A percentile compares a stretch with the other conserved stretches of the same genome.
Conservation (phyloP, 2,329 filamentous ascomycete species). For the Fragosphaeria purpurea region DNA sequence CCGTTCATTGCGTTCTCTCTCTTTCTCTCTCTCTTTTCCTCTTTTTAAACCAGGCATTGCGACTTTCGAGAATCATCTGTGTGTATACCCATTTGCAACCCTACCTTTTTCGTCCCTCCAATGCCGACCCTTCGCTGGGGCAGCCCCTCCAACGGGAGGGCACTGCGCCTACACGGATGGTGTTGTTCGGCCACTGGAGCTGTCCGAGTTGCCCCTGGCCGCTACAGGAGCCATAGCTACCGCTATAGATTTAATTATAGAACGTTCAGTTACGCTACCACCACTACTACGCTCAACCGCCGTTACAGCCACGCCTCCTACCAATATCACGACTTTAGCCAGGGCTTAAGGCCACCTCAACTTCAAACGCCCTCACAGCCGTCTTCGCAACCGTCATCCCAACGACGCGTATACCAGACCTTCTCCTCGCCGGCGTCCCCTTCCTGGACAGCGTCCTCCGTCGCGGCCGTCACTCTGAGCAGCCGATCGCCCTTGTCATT, state of each 20-base stretch:
- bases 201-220: constrained; percentile 2
- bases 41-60: background rate
- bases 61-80: background rate
- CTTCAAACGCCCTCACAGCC: constrained; percentile 15
- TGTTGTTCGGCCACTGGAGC: constrained; percentile 1
- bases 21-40: background rate
- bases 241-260: too few species aligned
- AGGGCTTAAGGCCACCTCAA: constrained; percentile 24
- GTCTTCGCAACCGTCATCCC: constrained; percentile 11
- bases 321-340: constrained; percentile 12
- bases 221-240: constrained; percentile 1
- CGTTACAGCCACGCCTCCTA: background rate
- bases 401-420: constrained; percentile 22
- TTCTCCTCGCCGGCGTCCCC: constrained; percentile 12
- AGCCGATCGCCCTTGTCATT: constrained; percentile 3
- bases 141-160: constrained; percentile 1
- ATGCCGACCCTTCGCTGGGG: constrained; percentile 7
- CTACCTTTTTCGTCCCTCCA: background rate
- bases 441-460: constrained; percentile 10
- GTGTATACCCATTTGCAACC: too few species aligned
- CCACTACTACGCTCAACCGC: background rate
- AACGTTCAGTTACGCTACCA: background rate
- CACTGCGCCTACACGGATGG: constrained; percentile 4
- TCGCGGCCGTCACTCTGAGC: constrained; percentile 6
- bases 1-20: background rate